Conservation (phyloP, 106 monocot genomes). For the Apostasia shenzhenica region DNA sequence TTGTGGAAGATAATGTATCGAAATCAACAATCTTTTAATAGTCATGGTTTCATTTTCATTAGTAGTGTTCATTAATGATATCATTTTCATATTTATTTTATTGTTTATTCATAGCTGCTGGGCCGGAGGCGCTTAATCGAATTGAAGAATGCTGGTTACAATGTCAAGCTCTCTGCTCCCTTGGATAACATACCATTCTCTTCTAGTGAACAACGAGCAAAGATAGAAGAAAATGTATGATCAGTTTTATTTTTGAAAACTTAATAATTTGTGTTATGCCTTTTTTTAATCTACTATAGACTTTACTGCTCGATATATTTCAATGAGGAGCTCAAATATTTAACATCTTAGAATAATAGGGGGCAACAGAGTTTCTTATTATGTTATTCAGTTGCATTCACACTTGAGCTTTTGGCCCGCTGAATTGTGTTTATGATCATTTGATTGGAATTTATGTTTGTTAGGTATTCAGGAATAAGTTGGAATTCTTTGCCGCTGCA, state of each 20-base stretch:
- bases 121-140: conserved; percentile 86
- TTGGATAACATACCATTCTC: conserved; percentile 89
- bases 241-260: neutral
- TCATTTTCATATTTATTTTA: neutral
- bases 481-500: conserved; percentile 98
- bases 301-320: neutral
- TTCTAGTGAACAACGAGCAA: conserved; percentile 58
- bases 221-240: conserved; percentile 89
- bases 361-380: neutral
- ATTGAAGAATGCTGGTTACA: conserved; percentile 77
- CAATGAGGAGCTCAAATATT: neutral
- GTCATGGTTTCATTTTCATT: neutral
- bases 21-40: neutral
- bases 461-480: conserved; percentile 87
- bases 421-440: neutral
- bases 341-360: neutral
- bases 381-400: neutral
- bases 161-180: conserved; percentile 77
- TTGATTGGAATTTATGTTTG: neutral
- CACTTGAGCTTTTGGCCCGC: neutral
- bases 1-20: conserved; percentile 93
- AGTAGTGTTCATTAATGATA: neutral
- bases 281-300: neutral
- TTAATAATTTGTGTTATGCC: neutral
- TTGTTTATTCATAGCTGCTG: conserved; percentile 50